Conservation (phyloP, 2,329 filamentous ascomycete species). For the Hirsutella minnesotensis region DNA sequence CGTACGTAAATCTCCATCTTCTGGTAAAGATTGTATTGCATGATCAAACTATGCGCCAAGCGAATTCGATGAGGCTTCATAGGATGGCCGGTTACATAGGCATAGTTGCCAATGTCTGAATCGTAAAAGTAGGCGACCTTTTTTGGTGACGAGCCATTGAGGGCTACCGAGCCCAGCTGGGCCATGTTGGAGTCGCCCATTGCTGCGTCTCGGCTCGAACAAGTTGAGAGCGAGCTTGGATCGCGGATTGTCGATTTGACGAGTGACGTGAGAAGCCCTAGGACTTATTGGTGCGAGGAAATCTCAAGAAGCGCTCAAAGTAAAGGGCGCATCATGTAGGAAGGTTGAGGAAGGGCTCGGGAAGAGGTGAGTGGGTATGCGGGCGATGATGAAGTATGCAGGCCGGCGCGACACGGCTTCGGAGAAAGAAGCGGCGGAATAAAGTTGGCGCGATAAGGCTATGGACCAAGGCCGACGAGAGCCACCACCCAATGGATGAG, state of each 20-base stretch:
- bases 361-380: neutral
- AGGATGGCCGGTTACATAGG: constrained; percentile 90
- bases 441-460: constrained; percentile 16
- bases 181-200: constrained; percentile 26
- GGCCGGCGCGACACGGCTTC: constrained; percentile 6
- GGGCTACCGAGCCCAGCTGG: constrained; percentile 32
- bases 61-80: constrained; percentile 98
- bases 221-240: neutral
- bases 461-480: neutral
- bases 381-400: constrained; percentile 5
- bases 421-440: constrained; percentile 13
- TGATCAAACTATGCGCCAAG: constrained; percentile 86
- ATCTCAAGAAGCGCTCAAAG: neutral
- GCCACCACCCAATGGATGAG: no score
- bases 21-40: constrained; percentile 91
- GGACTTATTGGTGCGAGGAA: neutral
- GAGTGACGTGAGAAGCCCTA: neutral
- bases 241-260: neutral
- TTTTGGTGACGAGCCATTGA: constrained; percentile 44
- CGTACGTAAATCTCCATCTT: constrained; percentile 93
- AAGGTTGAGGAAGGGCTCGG: neutral
- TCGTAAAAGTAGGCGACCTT: constrained; percentile 98
- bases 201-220: constrained; percentile 4
- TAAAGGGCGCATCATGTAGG: neutral
- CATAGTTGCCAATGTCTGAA: constrained; percentile 95